Evolutionary conservation across 164 flowering plant genomes (phyloP), one percentile per base, ranked within the genome.

Genomic region (Sedum album): DNA sequence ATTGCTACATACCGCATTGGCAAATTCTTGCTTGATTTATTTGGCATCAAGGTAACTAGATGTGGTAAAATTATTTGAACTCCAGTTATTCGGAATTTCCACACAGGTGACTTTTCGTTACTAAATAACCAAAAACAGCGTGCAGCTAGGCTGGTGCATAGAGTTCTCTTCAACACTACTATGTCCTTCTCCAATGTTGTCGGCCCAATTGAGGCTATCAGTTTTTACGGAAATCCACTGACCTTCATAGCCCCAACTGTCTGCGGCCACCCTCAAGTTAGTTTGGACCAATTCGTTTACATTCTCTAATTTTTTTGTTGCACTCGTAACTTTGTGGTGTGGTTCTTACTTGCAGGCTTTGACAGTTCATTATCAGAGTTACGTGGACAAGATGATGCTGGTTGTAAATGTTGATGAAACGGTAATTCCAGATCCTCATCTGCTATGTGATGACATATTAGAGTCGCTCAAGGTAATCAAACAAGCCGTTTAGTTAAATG

Each of bases 361-460:
- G 66, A 79, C 81, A 4, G 60, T 88, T 28, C 81, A 90, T 78
- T 86, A 69, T 73, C 86, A 81, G 68, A 88, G 91, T 70, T 86
- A 88, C 65, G 69, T 70, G 23, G 69, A 90, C 55, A 85, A 83
- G 80, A 79, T 90, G 84, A 80, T 72, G 7, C 68, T 90, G n/a
- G 75, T 69, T 31, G 1, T 86, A 11, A 76, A 83, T 0, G 87
- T 78, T 1, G 90, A 88, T 48, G 81, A 81, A 71, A 70, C 66
- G 1, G 75, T 73, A n/a, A 75, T n/a, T n/a, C n/a, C n/a, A n/a
- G n/a, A n/a, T n/a, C n/a, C n/a, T n/a, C n/a, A n/a, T n/a, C n/a
- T n/a, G n/a, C n/a, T n/a, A n/a, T n/a, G n/a, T n/a, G n/a, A n/a
- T n/a, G n/a, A n/a, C n/a, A n/a, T n/a, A n/a, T n/a, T n/a, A n/a